Conservation (phyloP, 306 rosid species). For the Mimosa bimucronata region DNA sequence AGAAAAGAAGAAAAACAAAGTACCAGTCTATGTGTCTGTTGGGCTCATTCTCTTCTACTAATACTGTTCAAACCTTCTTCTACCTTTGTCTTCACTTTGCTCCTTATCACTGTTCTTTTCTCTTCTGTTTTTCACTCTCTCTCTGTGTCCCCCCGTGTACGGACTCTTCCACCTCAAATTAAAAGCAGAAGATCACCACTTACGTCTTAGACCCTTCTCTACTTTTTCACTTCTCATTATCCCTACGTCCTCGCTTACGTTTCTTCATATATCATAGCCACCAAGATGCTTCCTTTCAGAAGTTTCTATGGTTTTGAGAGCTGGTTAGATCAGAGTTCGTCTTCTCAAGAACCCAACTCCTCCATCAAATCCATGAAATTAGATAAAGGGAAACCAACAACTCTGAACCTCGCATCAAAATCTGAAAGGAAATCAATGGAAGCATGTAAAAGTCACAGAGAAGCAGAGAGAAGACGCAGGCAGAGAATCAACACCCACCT, state of each 20-base stretch:
- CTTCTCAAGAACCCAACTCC: slow-evolving; percentile 19
- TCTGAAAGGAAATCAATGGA: slow-evolving; percentile 56
- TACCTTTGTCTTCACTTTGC: not conserved
- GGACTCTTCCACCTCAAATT: not conserved
- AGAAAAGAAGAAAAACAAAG: not conserved
- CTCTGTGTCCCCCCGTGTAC: slow-evolving; percentile 9
- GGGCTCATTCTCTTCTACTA: slow-evolving; percentile 33
- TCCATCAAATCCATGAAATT: slow-evolving; percentile 34
- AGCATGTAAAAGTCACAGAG: slow-evolving; percentile 84
- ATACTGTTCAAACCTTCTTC: slow-evolving; percentile 34
- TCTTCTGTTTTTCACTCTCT: slow-evolving; percentile 13
- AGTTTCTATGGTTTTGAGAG: slow-evolving; percentile 39
- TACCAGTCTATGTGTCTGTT: not conserved
- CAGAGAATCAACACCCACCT: slow-evolving; percentile 91
- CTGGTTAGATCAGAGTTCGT: slow-evolving; percentile 34
- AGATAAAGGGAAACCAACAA: slow-evolving; percentile 49
- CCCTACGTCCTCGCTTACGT: not conserved
- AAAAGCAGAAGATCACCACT: not conserved
- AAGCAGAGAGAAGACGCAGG: slow-evolving; percentile 92
- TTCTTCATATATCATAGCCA: not conserved
- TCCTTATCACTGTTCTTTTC: not conserved
- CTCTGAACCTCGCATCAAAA: not conserved
- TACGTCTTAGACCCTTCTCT: not conserved
- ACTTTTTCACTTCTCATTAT: not conserved
- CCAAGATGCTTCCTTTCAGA: slow-evolving; percentile 45